A percentile compares a stretch with the other conserved stretches of the same genome.
Conservation (phyloP, 2,329 filamentous ascomycete species). For the Amauroascus verrucosus region DNA sequence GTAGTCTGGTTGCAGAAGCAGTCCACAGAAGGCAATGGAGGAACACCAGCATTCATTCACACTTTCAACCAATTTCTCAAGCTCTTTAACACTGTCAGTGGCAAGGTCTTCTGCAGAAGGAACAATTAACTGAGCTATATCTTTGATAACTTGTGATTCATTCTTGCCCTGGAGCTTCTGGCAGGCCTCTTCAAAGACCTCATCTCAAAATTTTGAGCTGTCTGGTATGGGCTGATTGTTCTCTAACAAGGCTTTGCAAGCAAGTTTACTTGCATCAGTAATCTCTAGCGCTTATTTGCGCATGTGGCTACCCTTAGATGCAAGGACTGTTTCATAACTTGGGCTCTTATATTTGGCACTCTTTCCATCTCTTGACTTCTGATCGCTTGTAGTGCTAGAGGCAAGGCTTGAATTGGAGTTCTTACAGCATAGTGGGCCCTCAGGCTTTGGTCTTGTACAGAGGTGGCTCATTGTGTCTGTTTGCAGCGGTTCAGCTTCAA, state of each 20-base stretch:
- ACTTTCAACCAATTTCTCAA: constrained; percentile 32
- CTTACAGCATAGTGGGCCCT: not conserved
- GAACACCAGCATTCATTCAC: constrained; percentile 38
- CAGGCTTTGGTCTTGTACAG: no score
- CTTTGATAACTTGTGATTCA: constrained; percentile 28
- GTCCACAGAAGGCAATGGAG: constrained; percentile 28
- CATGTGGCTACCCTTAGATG: constrained; percentile 36
- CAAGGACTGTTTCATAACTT: constrained; percentile 31
- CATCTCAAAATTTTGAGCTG: constrained; percentile 28
- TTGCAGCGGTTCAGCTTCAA: no score
- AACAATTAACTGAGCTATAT: constrained; percentile 29
- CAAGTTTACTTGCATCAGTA: constrained; percentile 24
- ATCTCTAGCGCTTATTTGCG: constrained; percentile 25
- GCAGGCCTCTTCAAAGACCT: constrained; percentile 27
- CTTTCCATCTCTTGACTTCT: constrained; percentile 33
- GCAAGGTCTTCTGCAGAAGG: constrained; percentile 30
- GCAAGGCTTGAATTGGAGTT: constrained; percentile 15
- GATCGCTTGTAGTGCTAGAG: constrained; percentile 27
- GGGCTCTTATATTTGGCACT: constrained; percentile 30
- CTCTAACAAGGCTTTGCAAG: constrained; percentile 26
- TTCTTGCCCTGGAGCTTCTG: constrained; percentile 26
- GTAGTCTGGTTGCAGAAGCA: constrained; percentile 39
- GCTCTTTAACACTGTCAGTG: constrained; percentile 11
- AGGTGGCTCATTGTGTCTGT: no score
- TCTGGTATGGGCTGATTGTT: constrained; percentile 24